Conservation (phyloP, 2,329 filamentous ascomycete genomes). For the Thielaviopsis populi region DNA sequence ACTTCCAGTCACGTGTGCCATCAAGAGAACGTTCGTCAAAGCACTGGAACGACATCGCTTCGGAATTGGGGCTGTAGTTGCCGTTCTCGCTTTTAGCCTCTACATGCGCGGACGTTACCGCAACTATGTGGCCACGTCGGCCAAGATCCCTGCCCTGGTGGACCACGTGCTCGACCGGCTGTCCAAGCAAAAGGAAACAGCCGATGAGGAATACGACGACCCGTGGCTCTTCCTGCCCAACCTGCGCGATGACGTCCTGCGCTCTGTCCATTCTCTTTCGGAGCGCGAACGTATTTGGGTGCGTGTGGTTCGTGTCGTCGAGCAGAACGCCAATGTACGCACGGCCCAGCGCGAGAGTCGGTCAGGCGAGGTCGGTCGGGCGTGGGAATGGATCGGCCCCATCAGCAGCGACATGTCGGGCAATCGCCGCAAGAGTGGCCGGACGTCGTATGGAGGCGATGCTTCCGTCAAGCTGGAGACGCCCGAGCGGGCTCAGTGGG, state of each 20-base stretch:
- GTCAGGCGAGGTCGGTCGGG: conserved; percentile 49
- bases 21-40: conserved; percentile 64
- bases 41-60: conserved; percentile 76
- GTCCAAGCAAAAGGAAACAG: conserved; percentile 68
- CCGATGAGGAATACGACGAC: conserved; percentile 52
- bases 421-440: conserved; percentile 26
- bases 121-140: conserved; percentile 47
- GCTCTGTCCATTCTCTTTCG: conserved; percentile 60
- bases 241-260: conserved; percentile 76
- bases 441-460: conserved; percentile 34
- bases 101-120: conserved; percentile 53
- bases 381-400: conserved; percentile 57
- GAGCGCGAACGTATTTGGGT: conserved; percentile 74
- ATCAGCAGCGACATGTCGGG: conserved; percentile 29
- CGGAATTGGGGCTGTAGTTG: conserved; percentile 55
- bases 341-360: conserved; percentile 53
- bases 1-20: conserved; percentile 69
- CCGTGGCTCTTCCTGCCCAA: conserved; percentile 77
- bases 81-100: conserved; percentile 33
- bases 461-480: conserved; percentile 24
- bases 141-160: conserved; percentile 68
- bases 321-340: conserved; percentile 85
- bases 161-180: conserved; percentile 71
- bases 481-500: conserved; percentile 25
- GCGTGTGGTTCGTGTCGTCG: conserved; percentile 68